Evolutionary conservation across 305 asterid genomes (phyloP).

Genomic region (Fraxinus dipetala): DNA sequence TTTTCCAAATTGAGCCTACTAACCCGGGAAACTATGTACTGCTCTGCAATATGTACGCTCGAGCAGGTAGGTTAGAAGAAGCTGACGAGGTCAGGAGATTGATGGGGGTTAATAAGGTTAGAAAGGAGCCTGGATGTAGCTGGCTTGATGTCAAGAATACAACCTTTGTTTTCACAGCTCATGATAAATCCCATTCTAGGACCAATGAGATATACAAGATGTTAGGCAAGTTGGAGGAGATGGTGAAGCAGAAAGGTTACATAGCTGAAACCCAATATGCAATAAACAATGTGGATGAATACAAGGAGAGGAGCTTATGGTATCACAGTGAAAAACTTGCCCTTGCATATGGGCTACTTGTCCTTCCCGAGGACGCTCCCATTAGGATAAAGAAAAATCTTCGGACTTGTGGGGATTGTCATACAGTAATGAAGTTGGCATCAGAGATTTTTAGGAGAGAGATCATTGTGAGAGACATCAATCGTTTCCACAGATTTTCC

Average conservation of each 20-base stretch:
- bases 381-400: slow-evolving; percentile 47
- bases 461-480: slow-evolving; percentile 42
- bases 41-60: slow-evolving; percentile 45
- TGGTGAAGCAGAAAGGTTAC: slow-evolving; percentile 43
- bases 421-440: slow-evolving; percentile 42
- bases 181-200: slow-evolving; percentile 41
- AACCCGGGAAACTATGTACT: slow-evolving; percentile 51
- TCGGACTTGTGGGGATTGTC: slow-evolving; percentile 45
- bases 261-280: slow-evolving; percentile 25
- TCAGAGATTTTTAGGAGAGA: slow-evolving; percentile 42
- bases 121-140: slow-evolving; percentile 54
- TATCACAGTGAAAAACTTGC: slow-evolving; percentile 45
- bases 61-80: slow-evolving; percentile 36
- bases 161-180: slow-evolving; percentile 41
- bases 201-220: slow-evolving; percentile 42
- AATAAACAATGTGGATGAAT: slow-evolving; percentile 22
- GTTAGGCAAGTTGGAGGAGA: slow-evolving; percentile 39
- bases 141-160: slow-evolving; percentile 57
- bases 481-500: slow-evolving; percentile 40
- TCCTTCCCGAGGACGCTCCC: slow-evolving; percentile 39
- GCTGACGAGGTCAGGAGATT: slow-evolving; percentile 48
- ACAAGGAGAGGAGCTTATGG: slow-evolving; percentile 39
- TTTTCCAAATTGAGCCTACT: slow-evolving; percentile 40
- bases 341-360: slow-evolving; percentile 39
- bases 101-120: slow-evolving; percentile 37